Evolutionary conservation across 768 basidiomycete genomes (phyloP), one percentile per base, ranked within the genome.

Genomic region (Macrocybe gigantea): DNA sequence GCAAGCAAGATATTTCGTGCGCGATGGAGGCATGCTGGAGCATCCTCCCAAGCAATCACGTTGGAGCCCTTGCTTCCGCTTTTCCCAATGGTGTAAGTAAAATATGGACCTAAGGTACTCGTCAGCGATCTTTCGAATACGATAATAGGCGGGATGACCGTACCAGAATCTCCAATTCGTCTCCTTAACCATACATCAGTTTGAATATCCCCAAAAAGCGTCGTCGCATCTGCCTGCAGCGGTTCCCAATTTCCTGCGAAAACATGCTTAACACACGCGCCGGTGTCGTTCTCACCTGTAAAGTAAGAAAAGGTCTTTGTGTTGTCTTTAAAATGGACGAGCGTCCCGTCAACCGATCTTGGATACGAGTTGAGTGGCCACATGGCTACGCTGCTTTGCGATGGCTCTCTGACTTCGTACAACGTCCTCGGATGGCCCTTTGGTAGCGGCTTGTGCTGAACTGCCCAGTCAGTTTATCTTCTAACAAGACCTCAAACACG

Each of bases 231-330:
- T 39, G 36, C 46, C 53, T 80, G 78, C 39, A 77, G 56, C 3
- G 44, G 32, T n/a, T 58, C 54, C 11, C 62, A 52, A 49, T 80
- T 80, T n/a, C 73, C 64, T 0, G 74, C 75, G 52, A 78, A 80
- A 38, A 80, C 49, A 48, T 80, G 78, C 15, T 65, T 64, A 11
- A 71, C 60, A 12, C 40, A 58, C 2, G 60, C 60, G 10, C 5
- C 1, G 1, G 10, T 10, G n/a, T 40, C 41, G 3, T 40, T 47
- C 15, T 50, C 53, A 15, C 44, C 50, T 33, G 64, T 49, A 15
- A 55, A 47, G 52, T 67, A 70, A 31, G 64, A 53, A 43, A 72
- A 57, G 8, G 66, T 61, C 52, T 61, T 60, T 57, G 61, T 70
- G 10, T 66, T 69, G 47, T 65, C 62, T 5, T 50, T 49, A 62